These are phyloP conservation scores for Durusdinium trenchii DNA, from an alignment of 73 alveolate genomes.

Conservation along the genomic window DNA sequence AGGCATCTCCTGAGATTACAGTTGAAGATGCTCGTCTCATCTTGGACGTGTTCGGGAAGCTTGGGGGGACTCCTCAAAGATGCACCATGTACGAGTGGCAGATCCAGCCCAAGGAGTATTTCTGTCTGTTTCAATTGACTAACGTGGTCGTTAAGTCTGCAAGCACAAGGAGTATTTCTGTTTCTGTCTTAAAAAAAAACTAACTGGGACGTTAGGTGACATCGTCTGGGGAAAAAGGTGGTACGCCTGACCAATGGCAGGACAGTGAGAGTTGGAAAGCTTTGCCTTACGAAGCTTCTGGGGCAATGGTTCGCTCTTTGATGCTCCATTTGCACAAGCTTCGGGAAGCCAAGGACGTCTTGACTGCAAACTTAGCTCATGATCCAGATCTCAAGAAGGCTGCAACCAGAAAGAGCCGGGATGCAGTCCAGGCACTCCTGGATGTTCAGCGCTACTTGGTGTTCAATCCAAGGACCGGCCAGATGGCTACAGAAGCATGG, in stretches of 20 bases:
- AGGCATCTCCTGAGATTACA: neutral
- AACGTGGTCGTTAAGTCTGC: too few species aligned
- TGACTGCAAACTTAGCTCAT: neutral
- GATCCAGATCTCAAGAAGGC: neutral
- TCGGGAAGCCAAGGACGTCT: neutral
- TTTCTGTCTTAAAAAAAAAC: neutral
- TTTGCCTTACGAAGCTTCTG: constrained; percentile 5
- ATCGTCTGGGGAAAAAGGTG: too few species aligned
- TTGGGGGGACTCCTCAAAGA: neutral
- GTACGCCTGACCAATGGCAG: too few species aligned
- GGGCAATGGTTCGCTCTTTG: constrained; percentile 16
- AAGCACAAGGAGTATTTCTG: neutral
- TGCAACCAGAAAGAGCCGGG: neutral
- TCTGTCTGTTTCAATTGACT: too few species aligned
- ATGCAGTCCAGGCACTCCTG: neutral
- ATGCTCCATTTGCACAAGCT: constrained; percentile 22
- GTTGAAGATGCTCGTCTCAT: neutral
- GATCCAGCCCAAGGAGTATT: neutral
- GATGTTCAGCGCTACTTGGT: neutral
- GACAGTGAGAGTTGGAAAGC: neutral
- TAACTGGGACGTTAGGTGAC: neutral
- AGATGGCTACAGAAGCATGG: constrained; percentile 10
- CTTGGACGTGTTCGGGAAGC: neutral
- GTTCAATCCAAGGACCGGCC: constrained; percentile 35
- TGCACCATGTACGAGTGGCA: constrained; percentile 24